These are phyloP conservation scores for Zea mays DNA, from an alignment of 176 grass and related monocot species.

Conservation along the genomic window Zm-B73-REFERENCE-NAM-5.0 NC_050096.1:7031501-7032000, in stretches of 20 bases:
- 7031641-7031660: conserved; percentile 64
- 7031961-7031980: conserved; percentile 68
- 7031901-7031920: conserved; percentile 10
- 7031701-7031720: conserved; percentile 60
- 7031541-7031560: conserved; percentile 77
- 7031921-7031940: conserved; percentile 40
- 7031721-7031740: conserved; percentile 64
- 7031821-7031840: not conserved
- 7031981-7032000: conserved; percentile 54
- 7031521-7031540: conserved; percentile 56
- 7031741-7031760: conserved; percentile 39
- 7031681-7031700: conserved; percentile 51
- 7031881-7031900: conserved; percentile 40
- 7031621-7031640: conserved; percentile 84
- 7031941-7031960: conserved; percentile 45
- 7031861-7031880: conserved; percentile 46
- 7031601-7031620: conserved; percentile 78
- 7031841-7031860: conserved; percentile 30
- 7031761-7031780: conserved; percentile 28
- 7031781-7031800: conserved; percentile 10
- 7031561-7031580: conserved; percentile 64
- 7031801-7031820: not conserved
- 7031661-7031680: conserved; percentile 86
- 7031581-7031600: conserved; percentile 48
- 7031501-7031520: conserved; percentile 74